These are phyloP conservation scores for Fusarium kyushuense DNA, from an alignment of 2,329 filamentous ascomycete genomes.

Conservation along the genomic window DNA sequence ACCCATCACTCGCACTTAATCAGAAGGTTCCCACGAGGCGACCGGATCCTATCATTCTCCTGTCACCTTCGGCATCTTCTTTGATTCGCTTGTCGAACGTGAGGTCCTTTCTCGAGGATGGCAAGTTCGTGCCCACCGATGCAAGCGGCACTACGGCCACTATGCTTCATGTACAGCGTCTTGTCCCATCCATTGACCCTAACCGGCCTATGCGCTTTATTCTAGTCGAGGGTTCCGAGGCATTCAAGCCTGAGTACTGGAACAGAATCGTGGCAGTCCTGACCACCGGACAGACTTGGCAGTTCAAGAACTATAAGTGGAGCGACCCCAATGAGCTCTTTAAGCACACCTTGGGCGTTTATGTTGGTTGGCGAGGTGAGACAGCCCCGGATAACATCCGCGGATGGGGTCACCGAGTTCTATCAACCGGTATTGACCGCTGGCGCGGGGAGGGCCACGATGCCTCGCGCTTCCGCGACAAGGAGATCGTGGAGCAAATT, in stretches of 20 bases:
- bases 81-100: constrained; percentile 96
- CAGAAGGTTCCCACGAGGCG: constrained; percentile 64
- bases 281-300: constrained; percentile 97
- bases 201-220: constrained; percentile 88
- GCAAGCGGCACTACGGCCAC: constrained; percentile 75
- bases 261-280: constrained; percentile 94
- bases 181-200: constrained; percentile 77
- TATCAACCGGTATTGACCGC: constrained; percentile 84
- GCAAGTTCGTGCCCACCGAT: constrained; percentile 83
- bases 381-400: constrained; percentile 80
- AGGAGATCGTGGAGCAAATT: constrained; percentile 91
- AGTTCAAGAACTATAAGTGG: constrained; percentile 99
- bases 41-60: constrained; percentile 90
- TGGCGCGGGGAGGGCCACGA: constrained; percentile 72
- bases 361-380: constrained; percentile 92
- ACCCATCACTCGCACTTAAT: constrained; percentile 65
- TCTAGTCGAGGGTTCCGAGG: constrained; percentile 89
- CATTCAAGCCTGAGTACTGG: constrained; percentile 99
- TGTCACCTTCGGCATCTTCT: constrained; percentile 95
- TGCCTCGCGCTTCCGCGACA: constrained; percentile 80
- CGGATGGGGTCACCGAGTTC: constrained; percentile 86
- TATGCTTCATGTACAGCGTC: constrained; percentile 87
- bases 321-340: constrained; percentile 89
- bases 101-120: constrained; percentile 90
- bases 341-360: constrained; percentile 86